Percentiles rank a stretch among this genome's conserved stretches.
These are phyloP conservation scores for Arabis hirsuta DNA, from an alignment of 345 rosid genomes.

Conservation along the genomic window DNA sequence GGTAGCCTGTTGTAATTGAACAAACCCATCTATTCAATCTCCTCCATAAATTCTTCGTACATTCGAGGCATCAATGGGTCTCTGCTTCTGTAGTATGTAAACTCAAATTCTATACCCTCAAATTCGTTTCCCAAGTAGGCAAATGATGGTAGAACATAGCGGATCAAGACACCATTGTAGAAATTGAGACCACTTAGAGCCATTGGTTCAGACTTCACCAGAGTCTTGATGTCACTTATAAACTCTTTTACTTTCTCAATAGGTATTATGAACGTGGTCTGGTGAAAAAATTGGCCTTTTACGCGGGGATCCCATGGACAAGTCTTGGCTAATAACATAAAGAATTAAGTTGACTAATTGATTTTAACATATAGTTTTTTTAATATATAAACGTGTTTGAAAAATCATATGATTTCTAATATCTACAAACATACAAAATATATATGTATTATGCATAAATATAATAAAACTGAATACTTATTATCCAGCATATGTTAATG, in stretches of 20 bases:
- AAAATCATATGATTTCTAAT: too few relatives aligned
- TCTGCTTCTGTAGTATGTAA: background rate
- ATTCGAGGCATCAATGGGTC: background rate
- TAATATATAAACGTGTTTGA: too few relatives aligned
- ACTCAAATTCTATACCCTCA: background rate
- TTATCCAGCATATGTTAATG: too few relatives aligned
- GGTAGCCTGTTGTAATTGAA: background rate
- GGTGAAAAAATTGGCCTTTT: conserved; percentile 60
- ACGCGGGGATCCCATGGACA: conserved; percentile 71
- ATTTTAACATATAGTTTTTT: too few relatives aligned
- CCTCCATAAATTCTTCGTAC: background rate
- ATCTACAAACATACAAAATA: too few relatives aligned
- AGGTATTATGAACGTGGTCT: conserved; percentile 52
- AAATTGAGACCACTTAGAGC: conserved; percentile 44
- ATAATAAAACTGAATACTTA: too few relatives aligned
- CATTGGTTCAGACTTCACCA: conserved; percentile 49
- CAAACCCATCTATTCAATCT: background rate
- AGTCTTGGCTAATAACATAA: conserved; percentile 48
- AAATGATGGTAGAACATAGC: background rate
- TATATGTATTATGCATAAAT: too few relatives aligned
- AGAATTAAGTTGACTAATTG: too few relatives aligned
- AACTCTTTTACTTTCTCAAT: conserved; percentile 48
- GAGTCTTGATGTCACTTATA: conserved; percentile 58
- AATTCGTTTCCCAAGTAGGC: background rate
- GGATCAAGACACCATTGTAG: background rate